Conservation (phyloP, 306 rosid genomes). For the Cercis canadensis region DNA sequence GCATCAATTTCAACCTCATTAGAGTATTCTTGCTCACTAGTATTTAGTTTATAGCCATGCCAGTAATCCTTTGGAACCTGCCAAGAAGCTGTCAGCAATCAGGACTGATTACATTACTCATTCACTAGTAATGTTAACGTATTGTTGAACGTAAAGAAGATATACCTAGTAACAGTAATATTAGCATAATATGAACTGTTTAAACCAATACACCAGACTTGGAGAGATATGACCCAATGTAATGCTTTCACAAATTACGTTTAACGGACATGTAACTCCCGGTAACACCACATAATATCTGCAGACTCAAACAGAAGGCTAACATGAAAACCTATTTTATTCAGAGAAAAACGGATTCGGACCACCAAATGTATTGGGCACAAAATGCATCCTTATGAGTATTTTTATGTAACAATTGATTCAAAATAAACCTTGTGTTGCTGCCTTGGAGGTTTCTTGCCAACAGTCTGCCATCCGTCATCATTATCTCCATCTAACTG, state of each 20-base stretch:
- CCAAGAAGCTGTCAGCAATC: conserved; percentile 27
- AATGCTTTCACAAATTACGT: not conserved
- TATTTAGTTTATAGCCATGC: conserved; percentile 68
- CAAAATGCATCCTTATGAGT: conserved; percentile 25
- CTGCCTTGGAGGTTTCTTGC: conserved; percentile 60
- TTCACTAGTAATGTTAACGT: not conserved
- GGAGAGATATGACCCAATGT: no score
- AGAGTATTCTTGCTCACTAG: conserved; percentile 77
- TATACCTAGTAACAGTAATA: not conserved
- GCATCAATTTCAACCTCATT: conserved; percentile 64
- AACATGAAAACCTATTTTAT: not conserved
- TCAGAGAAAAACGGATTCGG: not conserved
- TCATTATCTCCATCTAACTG: conserved; percentile 56
- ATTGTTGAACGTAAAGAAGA: conserved; percentile 16
- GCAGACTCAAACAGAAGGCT: conserved; percentile 8
- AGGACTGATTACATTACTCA: conserved; percentile 14
- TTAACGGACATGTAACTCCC: not conserved
- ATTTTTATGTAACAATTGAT: conserved; percentile 17
- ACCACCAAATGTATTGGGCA: not conserved
- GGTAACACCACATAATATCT: no score
- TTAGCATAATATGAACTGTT: no score
- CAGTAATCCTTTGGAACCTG: conserved; percentile 79
- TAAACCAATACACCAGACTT: no score
- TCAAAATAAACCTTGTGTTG: conserved; percentile 69
- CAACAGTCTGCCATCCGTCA: conserved; percentile 88